A percentile compares a stretch with the other conserved stretches of the same genome.
phyloP scores from a whole-genome alignment of 2,329 filamentous ascomycete species.

The Chaetomiaceae sp. region DNA sequence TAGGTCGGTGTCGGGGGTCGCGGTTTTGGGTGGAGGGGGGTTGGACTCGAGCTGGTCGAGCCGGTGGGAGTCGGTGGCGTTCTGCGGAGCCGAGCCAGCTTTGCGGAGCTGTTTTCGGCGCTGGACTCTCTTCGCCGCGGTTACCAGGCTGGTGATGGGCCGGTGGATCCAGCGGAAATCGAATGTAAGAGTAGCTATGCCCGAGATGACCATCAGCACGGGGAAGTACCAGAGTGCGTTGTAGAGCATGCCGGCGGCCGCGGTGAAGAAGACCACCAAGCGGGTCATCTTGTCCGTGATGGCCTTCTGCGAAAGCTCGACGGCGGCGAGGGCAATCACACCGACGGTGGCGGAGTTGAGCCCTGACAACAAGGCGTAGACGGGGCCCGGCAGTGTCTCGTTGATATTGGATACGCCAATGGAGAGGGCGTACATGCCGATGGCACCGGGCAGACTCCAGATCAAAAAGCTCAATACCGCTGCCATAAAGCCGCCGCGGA shows the following conservation, averaged over 20 bases:
- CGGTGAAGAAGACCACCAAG: constrained; percentile 60
- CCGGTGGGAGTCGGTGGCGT: neutral
- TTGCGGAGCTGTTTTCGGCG: neutral
- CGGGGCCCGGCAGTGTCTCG: constrained; percentile 54
- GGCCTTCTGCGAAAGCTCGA: constrained; percentile 62
- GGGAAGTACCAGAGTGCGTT: constrained; percentile 75
- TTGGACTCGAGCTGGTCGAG: neutral
- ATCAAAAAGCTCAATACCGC: constrained; percentile 58
- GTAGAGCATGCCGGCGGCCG: constrained; percentile 62
- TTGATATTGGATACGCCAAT: constrained; percentile 60
- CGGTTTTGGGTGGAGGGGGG: neutral
- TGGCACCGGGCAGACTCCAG: constrained; percentile 66
- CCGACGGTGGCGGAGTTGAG: constrained; percentile 70
- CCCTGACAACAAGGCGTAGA: constrained; percentile 66
- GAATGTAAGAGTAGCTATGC: constrained; percentile 49
- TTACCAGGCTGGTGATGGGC: constrained; percentile 18
- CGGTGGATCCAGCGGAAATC: constrained; percentile 52
- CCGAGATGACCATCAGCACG: constrained; percentile 54
- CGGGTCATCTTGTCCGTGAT: constrained; percentile 62
- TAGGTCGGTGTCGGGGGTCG: neutral
- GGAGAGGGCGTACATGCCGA: constrained; percentile 65
- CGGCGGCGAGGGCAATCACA: constrained; percentile 65
- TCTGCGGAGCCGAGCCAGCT: neutral
- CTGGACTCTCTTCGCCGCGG: neutral
- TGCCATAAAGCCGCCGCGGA: constrained; percentile 55